phyloP scores from a whole-genome alignment of 225 moss, liverwort and hornwort species.

The Thuidium tamariscinum region DNA sequence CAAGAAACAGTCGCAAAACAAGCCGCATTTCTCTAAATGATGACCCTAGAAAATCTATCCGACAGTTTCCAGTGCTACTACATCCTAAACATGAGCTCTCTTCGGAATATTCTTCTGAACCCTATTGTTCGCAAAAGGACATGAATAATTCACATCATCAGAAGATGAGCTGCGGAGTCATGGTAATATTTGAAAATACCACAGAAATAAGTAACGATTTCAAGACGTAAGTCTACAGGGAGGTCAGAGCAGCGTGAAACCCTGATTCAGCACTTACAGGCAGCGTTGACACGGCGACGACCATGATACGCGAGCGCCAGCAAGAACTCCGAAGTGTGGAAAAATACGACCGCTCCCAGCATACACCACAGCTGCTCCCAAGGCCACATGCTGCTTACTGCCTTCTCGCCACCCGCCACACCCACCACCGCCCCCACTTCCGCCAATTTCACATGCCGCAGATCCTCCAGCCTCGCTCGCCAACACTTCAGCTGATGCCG shows the following conservation, averaged over 20 bases:
- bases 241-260: not conserved
- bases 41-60: not conserved
- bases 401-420: not conserved
- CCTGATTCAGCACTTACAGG: slow-evolving; percentile 15
- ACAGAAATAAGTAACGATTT: not conserved
- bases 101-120: not conserved
- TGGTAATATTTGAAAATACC: not conserved
- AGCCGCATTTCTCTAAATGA: not conserved
- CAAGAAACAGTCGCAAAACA: not conserved
- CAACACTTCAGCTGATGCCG: not conserved
- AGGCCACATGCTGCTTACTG: slow-evolving; percentile 3
- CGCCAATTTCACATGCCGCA: slow-evolving; percentile 17
- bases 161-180: not conserved
- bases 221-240: not conserved
- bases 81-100: not conserved
- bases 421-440: not conserved
- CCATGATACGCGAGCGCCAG: slow-evolving; percentile 61
- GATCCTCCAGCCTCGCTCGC: not conserved
- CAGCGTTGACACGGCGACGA: slow-evolving; percentile 41
- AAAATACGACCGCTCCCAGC: slow-evolving; percentile 38
- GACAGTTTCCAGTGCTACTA: not conserved
- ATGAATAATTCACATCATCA: not conserved
- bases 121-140: not conserved
- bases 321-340: slow-evolving; percentile 75
- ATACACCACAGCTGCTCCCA: slow-evolving; percentile 52